Conservation (phyloP, 306 rosid species). For the Bauhinia variegata region DNA sequence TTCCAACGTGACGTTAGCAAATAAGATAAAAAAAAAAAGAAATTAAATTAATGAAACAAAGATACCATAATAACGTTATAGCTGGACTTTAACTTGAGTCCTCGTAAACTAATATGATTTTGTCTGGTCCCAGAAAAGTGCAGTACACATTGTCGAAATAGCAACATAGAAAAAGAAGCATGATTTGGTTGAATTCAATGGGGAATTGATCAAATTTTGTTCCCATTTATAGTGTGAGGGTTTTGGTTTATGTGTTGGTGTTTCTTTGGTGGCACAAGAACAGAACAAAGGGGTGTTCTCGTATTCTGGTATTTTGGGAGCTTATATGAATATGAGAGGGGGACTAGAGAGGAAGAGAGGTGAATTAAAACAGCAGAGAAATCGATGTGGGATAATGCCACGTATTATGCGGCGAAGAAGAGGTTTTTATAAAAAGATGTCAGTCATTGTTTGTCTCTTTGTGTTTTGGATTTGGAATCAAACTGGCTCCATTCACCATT, state of each 20-base stretch:
- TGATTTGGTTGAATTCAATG: conserved; percentile 45
- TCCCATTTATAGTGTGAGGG: conserved; percentile 34
- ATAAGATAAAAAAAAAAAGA: not conserved
- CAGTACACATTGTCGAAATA: conserved; percentile 9
- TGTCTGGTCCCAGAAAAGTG: conserved; percentile 41
- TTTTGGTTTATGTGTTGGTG: conserved; percentile 35
- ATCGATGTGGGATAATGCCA: conserved; percentile 69
- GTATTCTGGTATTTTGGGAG: conserved; percentile 50
- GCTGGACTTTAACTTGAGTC: conserved; percentile 45
- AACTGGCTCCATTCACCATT: conserved; percentile 38
- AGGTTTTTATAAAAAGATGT: conserved; percentile 51
- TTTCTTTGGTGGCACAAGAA: conserved; percentile 25
- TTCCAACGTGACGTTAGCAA: conserved; percentile 18
- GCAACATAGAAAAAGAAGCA: conserved; percentile 41
- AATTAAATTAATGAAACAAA: not conserved
- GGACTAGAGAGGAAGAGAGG: conserved; percentile 22
- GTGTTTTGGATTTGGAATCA: conserved; percentile 80
- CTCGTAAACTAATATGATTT: conserved; percentile 35
- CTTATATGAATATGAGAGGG: too few species aligned
- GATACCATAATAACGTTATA: not conserved
- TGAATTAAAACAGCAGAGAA: conserved; percentile 44
- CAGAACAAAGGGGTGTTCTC: conserved; percentile 40
- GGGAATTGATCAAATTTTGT: conserved; percentile 30
- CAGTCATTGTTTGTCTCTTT: conserved; percentile 59
- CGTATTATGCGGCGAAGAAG: conserved; percentile 78